Conservation (phyloP, 441 rosid species). For the Arabidopsis hybrid region DNA sequence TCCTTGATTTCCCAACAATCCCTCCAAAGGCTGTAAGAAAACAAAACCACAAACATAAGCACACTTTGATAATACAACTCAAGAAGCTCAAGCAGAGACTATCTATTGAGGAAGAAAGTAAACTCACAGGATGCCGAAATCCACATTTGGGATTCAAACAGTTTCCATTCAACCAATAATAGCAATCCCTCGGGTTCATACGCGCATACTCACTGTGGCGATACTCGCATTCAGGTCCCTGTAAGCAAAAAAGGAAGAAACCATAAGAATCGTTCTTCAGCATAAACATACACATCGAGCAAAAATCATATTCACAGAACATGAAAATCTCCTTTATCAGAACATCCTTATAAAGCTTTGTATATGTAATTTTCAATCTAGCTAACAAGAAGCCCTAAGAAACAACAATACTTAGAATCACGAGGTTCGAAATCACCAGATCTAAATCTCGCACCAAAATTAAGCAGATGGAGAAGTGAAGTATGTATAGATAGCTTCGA, state of each 20-base stretch:
- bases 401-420: slow-evolving; percentile 10
- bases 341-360: not conserved
- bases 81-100: slow-evolving; percentile 8
- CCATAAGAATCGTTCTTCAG: slow-evolving; percentile 14
- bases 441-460: slow-evolving; percentile 28
- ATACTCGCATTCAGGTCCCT: slow-evolving; percentile 98
- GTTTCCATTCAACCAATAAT: slow-evolving; percentile 91
- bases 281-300: not conserved
- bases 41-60: slow-evolving; percentile 31
- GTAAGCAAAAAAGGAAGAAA: slow-evolving; percentile 18
- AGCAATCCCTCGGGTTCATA: slow-evolving; percentile 95
- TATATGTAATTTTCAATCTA: not conserved
- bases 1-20: slow-evolving; percentile 70
- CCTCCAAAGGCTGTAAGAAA: slow-evolving; percentile 85
- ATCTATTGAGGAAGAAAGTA: slow-evolving; percentile 13
- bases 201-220: slow-evolving; percentile 98
- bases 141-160: slow-evolving; percentile 95
- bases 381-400: not conserved
- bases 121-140: slow-evolving; percentile 93
- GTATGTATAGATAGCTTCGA: slow-evolving; percentile 1
- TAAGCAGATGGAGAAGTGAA: not conserved
- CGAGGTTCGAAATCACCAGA: slow-evolving; percentile 32
- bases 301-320: not conserved
- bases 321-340: not conserved
- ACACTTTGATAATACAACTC: not conserved